Percentiles rank a stretch among this genome's conserved stretches.
These are phyloP conservation scores for Fomes fomentarius DNA, from an alignment of 1,284 basidiomycete genomes.

Conservation along the genomic window DNA sequence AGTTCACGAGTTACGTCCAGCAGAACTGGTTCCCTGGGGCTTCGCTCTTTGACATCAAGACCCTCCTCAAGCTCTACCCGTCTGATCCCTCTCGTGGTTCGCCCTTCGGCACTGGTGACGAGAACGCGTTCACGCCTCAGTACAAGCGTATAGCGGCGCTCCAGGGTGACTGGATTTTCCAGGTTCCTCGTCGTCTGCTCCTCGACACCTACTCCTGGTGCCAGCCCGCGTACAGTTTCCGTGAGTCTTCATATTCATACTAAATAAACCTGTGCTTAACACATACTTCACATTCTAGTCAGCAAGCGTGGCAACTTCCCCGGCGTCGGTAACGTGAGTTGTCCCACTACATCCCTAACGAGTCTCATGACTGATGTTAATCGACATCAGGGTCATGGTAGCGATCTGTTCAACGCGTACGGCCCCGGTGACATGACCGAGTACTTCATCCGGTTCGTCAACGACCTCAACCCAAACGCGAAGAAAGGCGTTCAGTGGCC, in stretches of 20 bases:
- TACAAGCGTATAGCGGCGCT: constrained; percentile 54
- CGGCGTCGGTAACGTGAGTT: background rate
- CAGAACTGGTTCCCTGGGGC: constrained; percentile 16
- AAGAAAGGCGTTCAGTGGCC: constrained; percentile 48
- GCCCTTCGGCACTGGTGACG: constrained; percentile 49
- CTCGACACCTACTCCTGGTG: constrained; percentile 39
- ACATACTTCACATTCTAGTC: background rate
- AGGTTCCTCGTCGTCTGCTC: constrained; percentile 41
- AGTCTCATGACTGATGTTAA: constrained; percentile 1
- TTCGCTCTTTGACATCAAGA: background rate
- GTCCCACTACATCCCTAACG: too few species aligned
- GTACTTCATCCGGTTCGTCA: constrained; percentile 23
- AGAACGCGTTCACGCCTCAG: constrained; percentile 46
- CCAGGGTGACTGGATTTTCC: constrained; percentile 51
- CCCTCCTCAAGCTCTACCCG: constrained; percentile 36
- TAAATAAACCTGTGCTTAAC: too few species aligned
- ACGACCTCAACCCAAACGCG: constrained; percentile 37
- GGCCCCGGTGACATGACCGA: constrained; percentile 22
- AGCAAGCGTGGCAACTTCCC: background rate
- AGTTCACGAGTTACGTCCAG: constrained; percentile 13
- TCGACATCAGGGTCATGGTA: constrained; percentile 9
- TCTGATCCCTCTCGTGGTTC: constrained; percentile 47
- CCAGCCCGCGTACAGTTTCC: constrained; percentile 49
- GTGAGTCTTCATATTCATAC: too few species aligned
- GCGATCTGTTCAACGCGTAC: constrained; percentile 18